Conservation (phyloP, 345 rosid genomes). For the Brassica nigra region DNA sequence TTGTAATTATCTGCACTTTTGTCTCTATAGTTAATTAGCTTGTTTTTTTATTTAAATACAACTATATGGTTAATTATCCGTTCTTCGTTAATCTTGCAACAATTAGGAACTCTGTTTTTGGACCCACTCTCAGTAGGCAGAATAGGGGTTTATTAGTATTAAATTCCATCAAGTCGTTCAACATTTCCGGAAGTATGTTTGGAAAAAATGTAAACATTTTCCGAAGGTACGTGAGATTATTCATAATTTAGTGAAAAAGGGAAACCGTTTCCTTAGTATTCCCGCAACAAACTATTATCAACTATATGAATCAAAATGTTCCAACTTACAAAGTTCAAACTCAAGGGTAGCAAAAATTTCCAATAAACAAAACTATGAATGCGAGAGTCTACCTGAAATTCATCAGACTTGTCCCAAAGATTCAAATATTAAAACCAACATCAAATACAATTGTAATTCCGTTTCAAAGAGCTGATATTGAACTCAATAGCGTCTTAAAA, state of each 20-base stretch:
- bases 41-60: background rate
- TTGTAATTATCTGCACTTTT: constrained; percentile 2
- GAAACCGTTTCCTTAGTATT: background rate
- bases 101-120: constrained; percentile 13
- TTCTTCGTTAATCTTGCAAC: background rate
- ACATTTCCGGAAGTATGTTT: constrained; percentile 32
- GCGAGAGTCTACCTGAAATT: background rate
- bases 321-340: background rate
- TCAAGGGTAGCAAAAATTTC: background rate
- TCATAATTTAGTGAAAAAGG: background rate
- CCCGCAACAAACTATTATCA: background rate
- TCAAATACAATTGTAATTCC: background rate
- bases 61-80: background rate
- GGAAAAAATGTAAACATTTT: background rate
- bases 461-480: background rate
- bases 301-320: background rate
- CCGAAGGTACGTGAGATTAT: background rate
- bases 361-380: background rate
- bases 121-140: background rate
- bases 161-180: constrained; percentile 20
- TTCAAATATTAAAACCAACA: background rate
- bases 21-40: background rate
- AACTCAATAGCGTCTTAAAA: background rate
- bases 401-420: background rate
- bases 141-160: background rate